phyloP scores from a whole-genome alignment of 192 early-diverging fungal genomes.

The Coemansia nantahalensis region DNA sequence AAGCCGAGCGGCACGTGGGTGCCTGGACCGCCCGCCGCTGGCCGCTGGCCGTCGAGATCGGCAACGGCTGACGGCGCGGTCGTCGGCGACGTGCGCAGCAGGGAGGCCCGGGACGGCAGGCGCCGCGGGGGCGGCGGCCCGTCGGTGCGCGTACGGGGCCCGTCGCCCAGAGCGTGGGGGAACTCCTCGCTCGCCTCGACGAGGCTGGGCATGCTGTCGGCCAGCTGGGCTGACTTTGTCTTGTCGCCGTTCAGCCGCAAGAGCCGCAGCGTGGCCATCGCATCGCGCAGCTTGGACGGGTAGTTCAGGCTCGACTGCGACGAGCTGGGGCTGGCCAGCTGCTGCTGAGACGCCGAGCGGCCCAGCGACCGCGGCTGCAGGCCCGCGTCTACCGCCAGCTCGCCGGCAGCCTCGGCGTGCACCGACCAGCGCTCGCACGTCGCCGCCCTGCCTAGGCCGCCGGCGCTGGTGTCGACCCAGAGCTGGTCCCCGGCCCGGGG shows the following conservation, averaged over 20 bases:
- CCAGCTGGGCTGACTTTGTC: constrained; percentile 14
- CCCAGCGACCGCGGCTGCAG: constrained; percentile 21
- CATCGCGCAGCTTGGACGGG: constrained; percentile 52
- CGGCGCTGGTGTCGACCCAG: constrained; percentile 35
- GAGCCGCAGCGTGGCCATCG: constrained; percentile 50
- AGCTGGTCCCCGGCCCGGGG: constrained; percentile 9
- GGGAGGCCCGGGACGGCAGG: constrained; percentile 32
- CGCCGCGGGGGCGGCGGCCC: background rate
- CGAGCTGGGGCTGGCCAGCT: constrained; percentile 38
- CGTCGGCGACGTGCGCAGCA: constrained; percentile 6
- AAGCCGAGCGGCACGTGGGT: too few species aligned
- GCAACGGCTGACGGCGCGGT: background rate
- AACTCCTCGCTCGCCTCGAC: constrained; percentile 25
- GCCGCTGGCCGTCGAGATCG: background rate
- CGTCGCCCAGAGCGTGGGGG: constrained; percentile 1
- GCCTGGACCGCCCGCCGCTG: background rate
- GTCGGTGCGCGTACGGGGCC: too few species aligned
- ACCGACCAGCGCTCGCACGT: constrained; percentile 24
- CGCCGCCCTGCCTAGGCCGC: constrained; percentile 1
- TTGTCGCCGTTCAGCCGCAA: constrained; percentile 43
- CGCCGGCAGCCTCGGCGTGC: constrained; percentile 12
- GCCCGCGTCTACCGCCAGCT: background rate
- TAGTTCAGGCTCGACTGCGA: constrained; percentile 47
- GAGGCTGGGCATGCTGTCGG: constrained; percentile 47
- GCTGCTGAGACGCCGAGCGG: constrained; percentile 48